Evolutionary conservation across 805 yeast genomes (phyloP), one percentile per base, ranked within the genome.

Genomic region (Spathaspora passalidarum): DNA sequence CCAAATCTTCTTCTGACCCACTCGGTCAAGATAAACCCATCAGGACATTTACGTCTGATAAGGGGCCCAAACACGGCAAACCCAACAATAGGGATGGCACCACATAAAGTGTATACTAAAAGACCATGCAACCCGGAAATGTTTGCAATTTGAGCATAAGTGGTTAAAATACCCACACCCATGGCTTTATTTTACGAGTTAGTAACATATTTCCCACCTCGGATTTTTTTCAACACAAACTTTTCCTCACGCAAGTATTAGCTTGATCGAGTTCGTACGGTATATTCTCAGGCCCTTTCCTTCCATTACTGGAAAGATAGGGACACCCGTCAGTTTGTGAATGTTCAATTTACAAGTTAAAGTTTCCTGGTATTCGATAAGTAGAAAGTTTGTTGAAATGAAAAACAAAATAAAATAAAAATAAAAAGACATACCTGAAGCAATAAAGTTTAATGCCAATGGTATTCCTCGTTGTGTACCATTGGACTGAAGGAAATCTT

Each of bases 1-100:
- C 97, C 97, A 61, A 76, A 91, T 54, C 97, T 72, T 40, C 79
- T 80, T 59, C 88, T 79, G n/a, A 88, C 92, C 97, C 97, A 91
- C 61, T 91, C 96, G 4, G 96, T 89, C 54, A 91, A 69, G 21
- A 91, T 90, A 62, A 91, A 91, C 2, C 97, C 97, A 7, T 87
- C 80, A 0, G 97, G 97, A 55, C 96, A 87, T 54, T 78, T 77
- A 48, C 72, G 77, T 52, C 96, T 74, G 48, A 91, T 83, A 8
- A 81, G 60, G 1, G 97, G 97, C 0, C 97, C 97, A 48, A 87
- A 66, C 44, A 78, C 76, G 0, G 94, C 88, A 71, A 91, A 91
- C n/a, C 88, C 65, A 49, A 87, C 73, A 66, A 91, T 84, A 3
- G 97, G 97, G 40, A 91, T 63, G 1, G 96, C 84, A 32, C 96